Conservation (phyloP, 73 alveolate genomes). For the Paramecium pentaurelia region DNA sequence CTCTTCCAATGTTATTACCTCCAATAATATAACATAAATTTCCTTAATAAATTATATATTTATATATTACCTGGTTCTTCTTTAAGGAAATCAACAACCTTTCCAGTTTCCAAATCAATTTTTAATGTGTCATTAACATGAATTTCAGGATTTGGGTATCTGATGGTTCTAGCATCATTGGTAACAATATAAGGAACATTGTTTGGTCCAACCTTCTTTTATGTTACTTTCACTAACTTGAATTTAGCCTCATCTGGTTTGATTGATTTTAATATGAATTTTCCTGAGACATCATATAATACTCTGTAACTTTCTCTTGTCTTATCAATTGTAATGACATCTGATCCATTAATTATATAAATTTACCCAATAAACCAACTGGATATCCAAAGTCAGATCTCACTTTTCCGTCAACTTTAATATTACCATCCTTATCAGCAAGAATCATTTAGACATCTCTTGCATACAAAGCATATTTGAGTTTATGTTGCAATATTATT, state of each 20-base stretch:
- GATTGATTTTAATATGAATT: constrained; percentile 77
- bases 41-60: not conserved
- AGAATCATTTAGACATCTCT: constrained; percentile 84
- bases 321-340: constrained; percentile 84
- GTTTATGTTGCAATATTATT: constrained; percentile 84
- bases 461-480: constrained; percentile 87
- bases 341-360: constrained; percentile 59
- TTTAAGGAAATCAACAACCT: constrained; percentile 86
- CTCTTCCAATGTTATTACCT: constrained; percentile 94
- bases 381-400: constrained; percentile 97
- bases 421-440: constrained; percentile 83
- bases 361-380: constrained; percentile 79
- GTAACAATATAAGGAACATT: constrained; percentile 96
- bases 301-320: constrained; percentile 95
- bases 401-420: constrained; percentile 92
- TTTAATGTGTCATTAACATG: constrained; percentile 86
- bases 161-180: constrained; percentile 97
- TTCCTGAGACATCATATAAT: constrained; percentile 95
- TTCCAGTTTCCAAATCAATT: constrained; percentile 70
- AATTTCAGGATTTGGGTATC: constrained; percentile 98
- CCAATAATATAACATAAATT: constrained; percentile 79
- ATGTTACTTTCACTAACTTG: constrained; percentile 96
- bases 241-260: constrained; percentile 63
- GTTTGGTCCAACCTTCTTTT: constrained; percentile 92
- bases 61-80: constrained; percentile 68